These are phyloP conservation scores for Trypanosomatidae sp. DNA, from an alignment of 208 protist genomes.

Conservation along the genomic window DNA sequence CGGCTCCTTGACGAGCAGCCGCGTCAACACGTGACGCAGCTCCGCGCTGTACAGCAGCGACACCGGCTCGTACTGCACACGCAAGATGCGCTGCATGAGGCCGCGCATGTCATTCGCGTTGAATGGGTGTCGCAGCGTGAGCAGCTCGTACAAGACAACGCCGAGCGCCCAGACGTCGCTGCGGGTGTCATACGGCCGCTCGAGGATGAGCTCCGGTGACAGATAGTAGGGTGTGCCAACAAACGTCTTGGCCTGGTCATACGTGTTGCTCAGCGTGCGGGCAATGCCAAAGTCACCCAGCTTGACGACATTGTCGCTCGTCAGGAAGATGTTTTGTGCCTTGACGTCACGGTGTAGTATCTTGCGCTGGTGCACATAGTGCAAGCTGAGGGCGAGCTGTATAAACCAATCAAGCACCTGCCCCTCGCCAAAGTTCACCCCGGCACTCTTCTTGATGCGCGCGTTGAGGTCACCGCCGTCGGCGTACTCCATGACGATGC, in stretches of 20 bases:
- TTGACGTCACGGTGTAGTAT: slow-evolving; percentile 91
- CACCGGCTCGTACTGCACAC: slow-evolving; percentile 71
- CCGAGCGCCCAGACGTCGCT: slow-evolving; percentile 93
- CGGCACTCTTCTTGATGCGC: slow-evolving; percentile 68
- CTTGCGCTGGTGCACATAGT: slow-evolving; percentile 87
- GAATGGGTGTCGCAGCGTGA: slow-evolving; percentile 83
- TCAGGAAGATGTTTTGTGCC: slow-evolving; percentile 91
- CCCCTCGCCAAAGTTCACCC: slow-evolving; percentile 66
- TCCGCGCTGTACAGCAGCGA: slow-evolving; percentile 55
- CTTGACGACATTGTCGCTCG: slow-evolving; percentile 78
- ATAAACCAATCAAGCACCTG: slow-evolving; percentile 84
- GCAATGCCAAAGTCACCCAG: slow-evolving; percentile 93
- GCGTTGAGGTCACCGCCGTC: slow-evolving; percentile 79
- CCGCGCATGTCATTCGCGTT: slow-evolving; percentile 79
- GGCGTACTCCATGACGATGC: slow-evolving; percentile 90
- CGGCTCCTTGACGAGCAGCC: slow-evolving; percentile 67
- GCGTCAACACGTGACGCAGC: slow-evolving; percentile 59
- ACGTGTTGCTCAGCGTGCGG: slow-evolving; percentile 72
- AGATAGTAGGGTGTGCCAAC: slow-evolving; percentile 93
- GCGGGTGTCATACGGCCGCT: slow-evolving; percentile 88
- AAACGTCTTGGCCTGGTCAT: slow-evolving; percentile 90
- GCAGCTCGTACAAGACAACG: slow-evolving; percentile 82
- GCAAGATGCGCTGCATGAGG: slow-evolving; percentile 83
- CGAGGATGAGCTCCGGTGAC: slow-evolving; percentile 86
- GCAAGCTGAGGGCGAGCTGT: slow-evolving; percentile 81